Conservation (phyloP, 257 asterid genomes). For the Cinchona pubescens region DNA sequence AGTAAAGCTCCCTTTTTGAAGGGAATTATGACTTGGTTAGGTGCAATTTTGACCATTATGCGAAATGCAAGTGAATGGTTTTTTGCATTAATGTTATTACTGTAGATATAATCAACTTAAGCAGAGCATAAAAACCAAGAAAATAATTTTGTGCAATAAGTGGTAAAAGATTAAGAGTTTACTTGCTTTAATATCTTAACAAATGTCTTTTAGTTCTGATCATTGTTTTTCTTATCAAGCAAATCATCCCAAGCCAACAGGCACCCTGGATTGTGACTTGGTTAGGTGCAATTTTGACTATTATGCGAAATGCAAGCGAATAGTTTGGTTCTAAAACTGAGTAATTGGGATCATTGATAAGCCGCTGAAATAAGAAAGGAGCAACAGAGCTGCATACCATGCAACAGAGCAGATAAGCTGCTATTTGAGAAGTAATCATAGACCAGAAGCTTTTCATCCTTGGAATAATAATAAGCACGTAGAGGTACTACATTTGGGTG, state of each 20-base stretch:
- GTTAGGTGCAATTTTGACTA: background rate
- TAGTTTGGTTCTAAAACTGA: background rate
- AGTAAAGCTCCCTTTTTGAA: background rate
- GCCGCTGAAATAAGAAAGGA: background rate
- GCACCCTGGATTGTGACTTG: background rate
- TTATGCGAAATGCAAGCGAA: background rate
- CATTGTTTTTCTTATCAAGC: background rate
- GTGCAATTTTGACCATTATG: no score
- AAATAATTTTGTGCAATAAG: background rate
- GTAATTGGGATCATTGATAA: background rate
- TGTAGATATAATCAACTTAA: background rate
- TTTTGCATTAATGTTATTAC: no score
- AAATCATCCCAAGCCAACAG: background rate
- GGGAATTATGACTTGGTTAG: no score
- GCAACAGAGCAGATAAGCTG: constrained; percentile 73
- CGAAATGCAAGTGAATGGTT: no score
- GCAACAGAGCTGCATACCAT: constrained; percentile 44
- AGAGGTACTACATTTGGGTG: constrained; percentile 71
- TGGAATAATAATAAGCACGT: constrained; percentile 93
- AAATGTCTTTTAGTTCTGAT: background rate
- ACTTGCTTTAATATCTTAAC: background rate
- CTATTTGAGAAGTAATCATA: constrained; percentile 70
- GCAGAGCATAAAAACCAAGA: background rate
- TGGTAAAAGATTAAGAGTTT: background rate
- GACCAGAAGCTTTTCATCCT: constrained; percentile 92